A percentile compares a stretch with the other conserved stretches of the same genome.
phyloP scores from a whole-genome alignment of 495 filamentous ascomycete species.

The Clavariopsis aquatica region DNA sequence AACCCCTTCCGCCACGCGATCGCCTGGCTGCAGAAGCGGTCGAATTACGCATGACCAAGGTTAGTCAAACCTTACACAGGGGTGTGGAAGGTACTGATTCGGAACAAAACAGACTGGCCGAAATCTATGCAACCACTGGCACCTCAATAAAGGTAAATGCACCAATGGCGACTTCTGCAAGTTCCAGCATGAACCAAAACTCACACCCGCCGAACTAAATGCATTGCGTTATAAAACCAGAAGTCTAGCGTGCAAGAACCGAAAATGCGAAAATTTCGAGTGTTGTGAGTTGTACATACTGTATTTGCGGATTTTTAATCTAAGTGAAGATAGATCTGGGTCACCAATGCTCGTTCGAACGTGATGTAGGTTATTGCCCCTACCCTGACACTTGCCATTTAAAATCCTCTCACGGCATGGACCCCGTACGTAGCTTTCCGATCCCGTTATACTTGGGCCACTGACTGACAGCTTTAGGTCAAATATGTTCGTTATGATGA shows the following conservation, averaged over 20 bases:
- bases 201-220: conserved; percentile 38
- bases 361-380: conserved; percentile 24
- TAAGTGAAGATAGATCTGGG: conserved; percentile 23
- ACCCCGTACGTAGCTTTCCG: conserved; percentile 6
- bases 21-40: conserved; percentile 33
- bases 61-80: not conserved
- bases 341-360: conserved; percentile 28
- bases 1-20: conserved; percentile 35
- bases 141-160: conserved; percentile 43
- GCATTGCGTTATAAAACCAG: conserved; percentile 42
- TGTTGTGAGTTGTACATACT: conserved; percentile 36
- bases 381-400: conserved; percentile 23
- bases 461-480: not conserved
- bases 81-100: too few relatives aligned
- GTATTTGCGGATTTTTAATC: not conserved
- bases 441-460: not conserved
- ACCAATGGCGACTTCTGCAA: conserved; percentile 36
- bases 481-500: conserved; percentile 17
- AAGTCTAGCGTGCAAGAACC: conserved; percentile 26
- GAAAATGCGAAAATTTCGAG: conserved; percentile 38
- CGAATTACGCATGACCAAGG: conserved; percentile 32
- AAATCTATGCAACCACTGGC: conserved; percentile 45
- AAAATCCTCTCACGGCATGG: conserved; percentile 22
- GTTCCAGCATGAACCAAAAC: conserved; percentile 41
- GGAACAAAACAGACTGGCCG: conserved; percentile 33